phyloP scores from a whole-genome alignment of 768 basidiomycete species.

The Neoboletus magnificus region DNA sequence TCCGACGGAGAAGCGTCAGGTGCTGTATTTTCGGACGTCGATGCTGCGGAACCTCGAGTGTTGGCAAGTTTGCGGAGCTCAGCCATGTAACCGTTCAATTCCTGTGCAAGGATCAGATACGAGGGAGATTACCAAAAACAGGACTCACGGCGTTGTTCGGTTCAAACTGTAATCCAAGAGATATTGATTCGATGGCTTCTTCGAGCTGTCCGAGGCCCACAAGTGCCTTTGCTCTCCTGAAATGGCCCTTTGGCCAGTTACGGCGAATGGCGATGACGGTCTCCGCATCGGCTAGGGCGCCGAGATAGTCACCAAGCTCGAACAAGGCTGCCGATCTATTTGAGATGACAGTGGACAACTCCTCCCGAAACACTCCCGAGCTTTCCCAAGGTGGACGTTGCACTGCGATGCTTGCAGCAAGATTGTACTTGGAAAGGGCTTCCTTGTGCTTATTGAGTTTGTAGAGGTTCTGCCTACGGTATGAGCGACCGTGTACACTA shows the following conservation, averaged over 20 bases:
- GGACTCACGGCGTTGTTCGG: slow-evolving; percentile 53
- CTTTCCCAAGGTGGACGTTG: slow-evolving; percentile 89
- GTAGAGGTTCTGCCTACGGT: slow-evolving; percentile 59
- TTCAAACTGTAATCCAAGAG: slow-evolving; percentile 84
- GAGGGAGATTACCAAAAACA: not conserved
- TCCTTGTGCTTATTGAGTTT: slow-evolving; percentile 65
- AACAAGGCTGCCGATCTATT: slow-evolving; percentile 89
- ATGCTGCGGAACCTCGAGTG: not conserved
- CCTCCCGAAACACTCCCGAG: slow-evolving; percentile 80
- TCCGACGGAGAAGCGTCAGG: slow-evolving; percentile 1
- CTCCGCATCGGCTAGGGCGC: slow-evolving; percentile 86
- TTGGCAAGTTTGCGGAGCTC: slow-evolving; percentile 28
- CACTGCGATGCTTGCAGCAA: slow-evolving; percentile 71
- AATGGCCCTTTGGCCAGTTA: slow-evolving; percentile 95
- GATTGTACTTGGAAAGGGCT: slow-evolving; percentile 77
- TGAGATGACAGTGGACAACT: slow-evolving; percentile 83
- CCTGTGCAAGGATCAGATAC: slow-evolving; percentile 21
- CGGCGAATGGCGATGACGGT: slow-evolving; percentile 80
- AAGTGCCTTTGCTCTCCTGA: slow-evolving; percentile 89
- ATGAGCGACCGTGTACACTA: slow-evolving; percentile 5
- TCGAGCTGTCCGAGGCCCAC: slow-evolving; percentile 61
- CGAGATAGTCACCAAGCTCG: slow-evolving; percentile 70
- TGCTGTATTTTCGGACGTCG: not conserved
- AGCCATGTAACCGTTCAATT: slow-evolving; percentile 31
- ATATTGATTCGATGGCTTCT: slow-evolving; percentile 80